phyloP scores from a whole-genome alignment of 148 eudicot genomes.

The Dysphania ambrosioides region DNA sequence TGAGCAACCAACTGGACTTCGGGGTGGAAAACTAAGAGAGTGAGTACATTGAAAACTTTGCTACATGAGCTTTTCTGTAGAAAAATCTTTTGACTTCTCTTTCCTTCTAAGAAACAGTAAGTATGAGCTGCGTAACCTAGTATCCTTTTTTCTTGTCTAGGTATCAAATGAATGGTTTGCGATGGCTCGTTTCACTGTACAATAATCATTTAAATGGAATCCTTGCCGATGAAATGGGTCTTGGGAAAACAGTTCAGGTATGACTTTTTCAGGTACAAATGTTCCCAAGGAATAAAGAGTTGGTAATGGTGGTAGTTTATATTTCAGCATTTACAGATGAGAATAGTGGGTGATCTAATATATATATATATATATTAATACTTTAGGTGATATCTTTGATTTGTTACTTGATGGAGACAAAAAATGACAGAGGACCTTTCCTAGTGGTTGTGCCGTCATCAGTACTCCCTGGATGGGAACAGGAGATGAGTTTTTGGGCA shows the following conservation, averaged over 20 bases:
- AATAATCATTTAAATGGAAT: conserved; percentile 98
- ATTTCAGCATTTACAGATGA: conserved; percentile 1
- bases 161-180: conserved; percentile 97
- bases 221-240: conserved; percentile 99
- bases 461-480: conserved; percentile 95
- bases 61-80: background rate
- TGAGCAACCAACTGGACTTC: conserved; percentile 79
- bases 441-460: conserved; percentile 96
- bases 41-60: conserved; percentile 38
- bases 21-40: conserved; percentile 93
- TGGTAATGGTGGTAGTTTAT: conserved; percentile 1
- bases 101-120: background rate
- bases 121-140: background rate
- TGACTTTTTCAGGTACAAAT: conserved; percentile 1
- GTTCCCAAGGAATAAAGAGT: background rate
- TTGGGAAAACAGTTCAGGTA: conserved; percentile 99
- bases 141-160: conserved; percentile 31
- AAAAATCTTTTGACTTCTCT: background rate
- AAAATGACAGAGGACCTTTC: conserved; percentile 96
- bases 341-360: conserved; percentile 14
- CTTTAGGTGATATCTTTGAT: conserved; percentile 83
- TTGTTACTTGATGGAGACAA: conserved; percentile 91
- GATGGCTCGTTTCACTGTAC: conserved; percentile 95
- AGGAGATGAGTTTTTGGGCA: conserved; percentile 88
- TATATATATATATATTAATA: conserved; percentile 20